Evolutionary conservation across 2,329 filamentous ascomycete species (phyloP).

Genomic region (Emydomyces testavorans): DNA sequence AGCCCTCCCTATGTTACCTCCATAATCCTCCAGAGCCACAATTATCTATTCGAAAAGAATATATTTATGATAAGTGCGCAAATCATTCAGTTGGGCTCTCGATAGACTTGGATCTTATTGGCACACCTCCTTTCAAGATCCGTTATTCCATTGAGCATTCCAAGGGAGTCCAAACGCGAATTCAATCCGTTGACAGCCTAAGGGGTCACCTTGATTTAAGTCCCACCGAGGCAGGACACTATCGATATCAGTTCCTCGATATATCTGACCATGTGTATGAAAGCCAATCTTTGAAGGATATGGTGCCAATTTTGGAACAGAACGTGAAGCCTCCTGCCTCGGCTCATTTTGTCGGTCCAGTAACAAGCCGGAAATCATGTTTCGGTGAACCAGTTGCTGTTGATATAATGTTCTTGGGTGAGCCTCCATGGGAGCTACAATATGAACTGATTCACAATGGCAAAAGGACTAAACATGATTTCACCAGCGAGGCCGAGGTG

Average conservation of each 20-base stretch:
- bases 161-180: conserved; percentile 45
- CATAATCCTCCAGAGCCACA: conserved; percentile 83
- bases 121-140: conserved; percentile 82
- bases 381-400: conserved; percentile 70
- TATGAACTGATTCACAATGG: conserved; percentile 89
- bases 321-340: conserved; percentile 87
- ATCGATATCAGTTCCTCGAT: conserved; percentile 72
- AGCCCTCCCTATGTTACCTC: conserved; percentile 86
- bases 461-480: conserved; percentile 60
- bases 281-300: conserved; percentile 49
- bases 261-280: conserved; percentile 76
- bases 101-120: conserved; percentile 79
- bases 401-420: conserved; percentile 63
- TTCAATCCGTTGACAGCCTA: conserved; percentile 54
- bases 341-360: conserved; percentile 53
- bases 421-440: conserved; percentile 77
- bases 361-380: conserved; percentile 54
- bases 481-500: conserved; percentile 50
- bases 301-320: conserved; percentile 61
- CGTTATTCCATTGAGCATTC: conserved; percentile 58
- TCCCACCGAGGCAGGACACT: conserved; percentile 68
- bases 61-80: conserved; percentile 89
- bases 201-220: conserved; percentile 76
- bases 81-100: conserved; percentile 83
- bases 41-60: conserved; percentile 59